Evolutionary conservation across 2,329 filamentous ascomycete genomes (phyloP), one percentile per base, ranked within the genome.

Genomic region (Cordyceps fumosorosea): DNA sequence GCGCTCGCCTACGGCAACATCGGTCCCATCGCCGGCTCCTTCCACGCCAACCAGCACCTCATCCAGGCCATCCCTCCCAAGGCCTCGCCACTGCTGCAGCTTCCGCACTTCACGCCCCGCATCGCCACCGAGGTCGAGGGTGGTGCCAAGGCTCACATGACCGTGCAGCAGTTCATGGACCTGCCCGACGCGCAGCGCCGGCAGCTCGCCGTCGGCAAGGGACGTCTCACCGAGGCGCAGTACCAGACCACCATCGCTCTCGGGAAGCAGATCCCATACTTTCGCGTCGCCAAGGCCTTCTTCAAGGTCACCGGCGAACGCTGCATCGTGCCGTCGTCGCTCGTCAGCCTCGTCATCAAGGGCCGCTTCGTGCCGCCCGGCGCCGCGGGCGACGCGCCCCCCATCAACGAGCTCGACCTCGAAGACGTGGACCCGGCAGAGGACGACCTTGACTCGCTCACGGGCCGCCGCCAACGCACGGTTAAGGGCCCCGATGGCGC

Each of bases 261-360:
- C 34, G 93, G 92, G 32, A 86, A 86, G 68, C 91, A 97, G 76
- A 82, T 99, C 32, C 95, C 95, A 1, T 84, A 86, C 66, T 81
- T 99, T 61, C 84, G 89, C 63, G 86, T 99, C 12, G 91, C 91
- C 71, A 96, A 92, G 78, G 91, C 92, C 8, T 99, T 96, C 77
- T 99, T 99, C 86, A 99, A 99, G 81, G 96, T 99, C 52, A 88
- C 91, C 58, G 95, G 95, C 72, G 96, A 99, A 77, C 90, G 89
- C 67, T 89, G 89, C 74, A 91, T 99, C 71, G 96, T 93, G 37
- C 93, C 95, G 7, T 91, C 89, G 63, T 96, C 92, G 62, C 84
- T 99, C 44, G 93, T 98, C 24, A 93, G 93, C 65, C 88, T 99
- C 34, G 91, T 99, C 57, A 86, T 99, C 73, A 99, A 99, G 80